phyloP scores from a whole-genome alignment of 192 early-diverging fungal genomes.

The Backusella parvicylindrica region DNA sequence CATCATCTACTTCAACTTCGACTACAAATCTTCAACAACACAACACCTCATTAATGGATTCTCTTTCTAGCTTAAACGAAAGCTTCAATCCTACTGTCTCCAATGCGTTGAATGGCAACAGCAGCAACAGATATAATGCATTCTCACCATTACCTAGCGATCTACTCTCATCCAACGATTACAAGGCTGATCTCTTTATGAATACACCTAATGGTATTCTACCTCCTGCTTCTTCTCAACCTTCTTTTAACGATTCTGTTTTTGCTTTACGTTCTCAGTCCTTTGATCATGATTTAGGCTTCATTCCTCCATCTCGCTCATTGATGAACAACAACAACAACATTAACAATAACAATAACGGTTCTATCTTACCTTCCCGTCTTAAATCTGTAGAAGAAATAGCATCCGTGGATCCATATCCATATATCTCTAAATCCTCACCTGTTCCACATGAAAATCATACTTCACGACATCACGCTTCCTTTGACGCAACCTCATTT shows the following conservation, averaged over 20 bases:
- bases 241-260: constrained; percentile 39
- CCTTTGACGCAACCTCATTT: no score
- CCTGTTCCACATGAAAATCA: constrained; percentile 5
- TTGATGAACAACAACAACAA: background rate
- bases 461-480: background rate
- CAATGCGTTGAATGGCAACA: constrained; percentile 2
- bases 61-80: background rate
- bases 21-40: background rate
- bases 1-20: background rate
- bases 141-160: constrained; percentile 50
- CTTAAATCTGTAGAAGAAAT: background rate
- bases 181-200: constrained; percentile 19
- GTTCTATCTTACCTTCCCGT: background rate
- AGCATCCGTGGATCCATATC: background rate
- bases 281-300: constrained; percentile 34
- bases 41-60: constrained; percentile 44
- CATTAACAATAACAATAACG: background rate
- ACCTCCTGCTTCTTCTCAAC: constrained; percentile 2
- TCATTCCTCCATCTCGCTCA: constrained; percentile 4
- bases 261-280: constrained; percentile 35
- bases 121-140: constrained; percentile 18
- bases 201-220: background rate
- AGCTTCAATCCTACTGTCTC: background rate
- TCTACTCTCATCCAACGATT: constrained; percentile 45
- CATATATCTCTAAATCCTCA: constrained; percentile 1